Evolutionary conservation across 495 filamentous ascomycete genomes (phyloP), one percentile per base, ranked within the genome.

Genomic region (Hyaloscypha hepaticicola): DNA sequence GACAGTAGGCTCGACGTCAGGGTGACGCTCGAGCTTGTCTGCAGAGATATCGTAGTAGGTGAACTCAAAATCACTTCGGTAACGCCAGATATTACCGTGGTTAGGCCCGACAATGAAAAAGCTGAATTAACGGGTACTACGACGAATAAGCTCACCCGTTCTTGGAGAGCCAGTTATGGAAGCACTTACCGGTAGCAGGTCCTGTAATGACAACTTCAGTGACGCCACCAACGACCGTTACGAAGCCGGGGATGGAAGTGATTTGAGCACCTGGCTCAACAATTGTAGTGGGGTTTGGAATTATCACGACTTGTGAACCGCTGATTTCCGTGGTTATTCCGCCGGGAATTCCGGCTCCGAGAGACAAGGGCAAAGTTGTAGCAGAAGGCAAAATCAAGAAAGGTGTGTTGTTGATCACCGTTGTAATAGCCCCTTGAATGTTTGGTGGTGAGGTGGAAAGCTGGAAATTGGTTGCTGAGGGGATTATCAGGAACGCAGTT

Each of bases 311-410:
- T 29, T 21, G 53, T 31, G 26, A 27, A 3, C 60, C 65, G 34
- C 58, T 51, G 21, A 67, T 67, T 21, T 51, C 63, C 16, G 65
- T 67, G 22, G 58, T 62, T 0, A 16, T 24, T 2, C 58, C 65
- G 5, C n/a, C 48, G 34, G 58, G 52, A 12, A 31, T 53, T 1
- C 26, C 26, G 12, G 65, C 52, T 22, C 29, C 50, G 27, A 67
- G 58, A n/a, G 65, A 61, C 2, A 58, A 25, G 1, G 65, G 65
- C 26, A 67, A 58, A 16, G 58, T 24, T 29, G 58, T 67, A 51
- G 51, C 22, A 11, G 38, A 57, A 7, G 64, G 57, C 19, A 66
- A 45, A 1, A 50, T 19, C 9, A 66, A 27, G 31, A 55, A 61
- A 27, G 57, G 49, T 12, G 56, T 66, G 4, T 58, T 58, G 22